Conservation (phyloP, 345 rosid species). For the Gynandropsis gynandra region DNA sequence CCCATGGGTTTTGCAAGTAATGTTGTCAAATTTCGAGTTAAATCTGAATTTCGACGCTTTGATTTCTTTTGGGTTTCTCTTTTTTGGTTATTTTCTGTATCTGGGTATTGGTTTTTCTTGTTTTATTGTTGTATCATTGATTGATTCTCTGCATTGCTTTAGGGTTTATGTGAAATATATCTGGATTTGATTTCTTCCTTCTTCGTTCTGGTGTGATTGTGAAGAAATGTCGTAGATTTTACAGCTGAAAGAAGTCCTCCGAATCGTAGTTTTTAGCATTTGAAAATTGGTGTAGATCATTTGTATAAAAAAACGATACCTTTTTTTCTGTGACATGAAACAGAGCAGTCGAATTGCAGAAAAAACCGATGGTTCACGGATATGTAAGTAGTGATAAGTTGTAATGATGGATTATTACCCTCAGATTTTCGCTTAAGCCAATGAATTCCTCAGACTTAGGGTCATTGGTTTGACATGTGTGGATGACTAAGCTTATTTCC, state of each 20-base stretch:
- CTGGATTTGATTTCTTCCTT: constrained; percentile 5
- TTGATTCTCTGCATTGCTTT: constrained; percentile 2
- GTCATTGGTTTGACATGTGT: background rate
- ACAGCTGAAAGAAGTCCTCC: too few relatives aligned
- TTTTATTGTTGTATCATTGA: background rate
- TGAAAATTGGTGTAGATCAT: too few relatives aligned
- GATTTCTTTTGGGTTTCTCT: constrained; percentile 7
- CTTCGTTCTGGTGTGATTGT: background rate
- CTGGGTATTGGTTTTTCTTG: background rate
- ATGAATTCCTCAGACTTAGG: too few relatives aligned
- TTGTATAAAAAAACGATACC: too few relatives aligned
- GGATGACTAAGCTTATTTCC: background rate
- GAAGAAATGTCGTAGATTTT: background rate
- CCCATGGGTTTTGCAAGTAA: constrained; percentile 24
- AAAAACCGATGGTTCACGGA: too few relatives aligned
- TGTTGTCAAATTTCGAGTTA: background rate
- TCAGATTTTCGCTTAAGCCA: too few relatives aligned
- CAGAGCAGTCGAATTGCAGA: too few relatives aligned
- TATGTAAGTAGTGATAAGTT: too few relatives aligned
- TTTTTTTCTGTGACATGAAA: too few relatives aligned
- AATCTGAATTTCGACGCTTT: background rate
- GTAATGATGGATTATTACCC: too few relatives aligned
- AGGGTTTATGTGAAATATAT: background rate
- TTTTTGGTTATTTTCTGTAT: background rate
- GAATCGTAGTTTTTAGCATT: too few relatives aligned